Evolutionary conservation across 2,329 filamentous ascomycete species (phyloP).

Genomic region (Ascochyta clinopodiicola): DNA sequence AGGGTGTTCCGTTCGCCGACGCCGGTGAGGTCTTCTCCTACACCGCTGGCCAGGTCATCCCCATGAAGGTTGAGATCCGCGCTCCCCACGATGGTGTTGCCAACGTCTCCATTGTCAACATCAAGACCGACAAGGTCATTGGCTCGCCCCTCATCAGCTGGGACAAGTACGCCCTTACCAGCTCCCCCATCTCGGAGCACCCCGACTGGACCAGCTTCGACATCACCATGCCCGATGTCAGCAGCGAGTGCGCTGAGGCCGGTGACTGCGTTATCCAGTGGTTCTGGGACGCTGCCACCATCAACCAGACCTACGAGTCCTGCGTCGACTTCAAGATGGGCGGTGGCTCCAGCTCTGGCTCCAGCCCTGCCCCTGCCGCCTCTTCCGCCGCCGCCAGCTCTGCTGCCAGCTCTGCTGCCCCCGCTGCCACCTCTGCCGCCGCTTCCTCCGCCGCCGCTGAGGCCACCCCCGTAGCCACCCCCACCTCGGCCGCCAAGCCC

Average conservation of each 20-base stretch:
- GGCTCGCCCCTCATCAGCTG: constrained; percentile 62
- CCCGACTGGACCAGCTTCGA: constrained; percentile 57
- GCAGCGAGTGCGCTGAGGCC: constrained; percentile 54
- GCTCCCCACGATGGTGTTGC: constrained; percentile 63
- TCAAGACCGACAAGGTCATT: constrained; percentile 59
- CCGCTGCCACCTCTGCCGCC: constrained; percentile 13
- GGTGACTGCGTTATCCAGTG: constrained; percentile 66
- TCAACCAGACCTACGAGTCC: constrained; percentile 68
- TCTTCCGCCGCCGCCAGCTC: constrained; percentile 13
- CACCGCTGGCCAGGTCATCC: constrained; percentile 57
- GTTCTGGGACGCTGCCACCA: constrained; percentile 65
- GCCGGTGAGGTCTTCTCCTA: constrained; percentile 59
- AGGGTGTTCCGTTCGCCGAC: constrained; percentile 64
- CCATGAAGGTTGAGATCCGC: constrained; percentile 55
- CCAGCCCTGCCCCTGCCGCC: constrained; percentile 14
- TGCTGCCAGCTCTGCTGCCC: constrained; percentile 8
- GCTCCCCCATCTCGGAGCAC: constrained; percentile 48
- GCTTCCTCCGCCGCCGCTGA: constrained; percentile 8
- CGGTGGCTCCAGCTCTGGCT: constrained; percentile 28
- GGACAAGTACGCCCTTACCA: constrained; percentile 61
- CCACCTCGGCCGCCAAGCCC: constrained; percentile 15
- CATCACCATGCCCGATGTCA: constrained; percentile 62
- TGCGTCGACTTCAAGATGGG: constrained; percentile 65
- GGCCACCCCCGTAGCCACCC: constrained; percentile 16
- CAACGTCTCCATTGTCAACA: constrained; percentile 66